Evolutionary conservation across 2,329 filamentous ascomycete species (phyloP), one percentile per base, ranked within the genome.

Genomic region (Phialocephala subalpina): DNA sequence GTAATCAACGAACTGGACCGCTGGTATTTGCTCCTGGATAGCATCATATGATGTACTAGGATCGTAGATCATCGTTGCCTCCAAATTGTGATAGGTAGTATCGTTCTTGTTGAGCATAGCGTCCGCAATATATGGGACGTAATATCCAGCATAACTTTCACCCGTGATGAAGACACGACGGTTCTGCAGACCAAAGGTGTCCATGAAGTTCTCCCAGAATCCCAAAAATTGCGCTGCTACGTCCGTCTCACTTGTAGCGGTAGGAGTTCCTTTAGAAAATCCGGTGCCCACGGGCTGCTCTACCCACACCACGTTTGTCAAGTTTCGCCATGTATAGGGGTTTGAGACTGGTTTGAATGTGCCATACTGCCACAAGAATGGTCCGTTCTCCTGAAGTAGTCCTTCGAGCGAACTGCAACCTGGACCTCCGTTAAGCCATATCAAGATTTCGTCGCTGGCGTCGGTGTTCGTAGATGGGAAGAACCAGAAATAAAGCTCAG

Each of bases 171-270:
- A 95, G 11, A 93, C 84, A 69, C 91, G 91, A 72, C 85, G 87
- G 14, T 85, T 84, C 22, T 91, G 83, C 73, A 93, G 81, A n/a
- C 79, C 81, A 70, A 94, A 94, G 0, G 88, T 88, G 38, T 92
- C 82, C 65, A 93, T 80, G 72, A 93, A 94, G 79, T 93, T 93
- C 80, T 90, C 89, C 84, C 89, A 94, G 79, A 93, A 96, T 58
- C 90, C 90, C 18, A 91, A 81, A 76, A 95, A 93, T 70, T 94
- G 86, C n/a, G 80, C 78, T 0, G 90, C 90, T 1, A 91, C 83
- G 69, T 93, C 90, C 35, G 87, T 84, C 70, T 93, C 88, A 71
- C 85, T 86, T 3, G 82, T 87, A 11, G 90, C 90, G 0, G 85
- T 91, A 3, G 87, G 82, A 0, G 79, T 85, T 3, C 74, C 74